A percentile compares a stretch with the other conserved stretches of the same genome.
Conservation (phyloP, 2,329 filamentous ascomycete genomes). For the Trichoderma atrobrunneum region DNA sequence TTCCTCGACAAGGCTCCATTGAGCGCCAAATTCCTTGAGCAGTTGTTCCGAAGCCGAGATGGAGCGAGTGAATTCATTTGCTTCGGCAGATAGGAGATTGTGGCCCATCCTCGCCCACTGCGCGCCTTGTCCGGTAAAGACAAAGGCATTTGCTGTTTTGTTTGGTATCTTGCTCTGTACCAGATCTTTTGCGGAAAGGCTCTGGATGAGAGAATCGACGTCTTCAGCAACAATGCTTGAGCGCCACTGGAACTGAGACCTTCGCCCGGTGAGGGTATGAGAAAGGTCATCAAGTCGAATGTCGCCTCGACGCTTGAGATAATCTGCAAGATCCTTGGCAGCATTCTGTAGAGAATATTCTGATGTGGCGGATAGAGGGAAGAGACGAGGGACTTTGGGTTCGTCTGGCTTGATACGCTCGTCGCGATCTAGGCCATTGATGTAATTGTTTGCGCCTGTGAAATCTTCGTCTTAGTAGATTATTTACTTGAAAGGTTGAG, state of each 20-base stretch:
- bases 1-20: slow-evolving; percentile 8
- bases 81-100: background rate
- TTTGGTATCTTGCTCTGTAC: background rate
- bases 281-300: background rate
- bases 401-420: background rate
- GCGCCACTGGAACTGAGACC: slow-evolving; percentile 4
- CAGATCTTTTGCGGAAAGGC: background rate
- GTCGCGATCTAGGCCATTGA: background rate
- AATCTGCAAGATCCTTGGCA: background rate
- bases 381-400: background rate
- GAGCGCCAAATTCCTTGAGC: background rate
- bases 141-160: background rate
- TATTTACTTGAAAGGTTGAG: no score
- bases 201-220: background rate
- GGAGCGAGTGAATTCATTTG: background rate
- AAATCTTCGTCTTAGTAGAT: background rate
- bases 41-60: background rate
- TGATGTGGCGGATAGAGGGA: background rate
- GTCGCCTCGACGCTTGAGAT: background rate
- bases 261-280: background rate
- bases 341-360: background rate
- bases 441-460: background rate
- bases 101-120: slow-evolving; percentile 4
- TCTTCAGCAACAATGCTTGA: background rate
- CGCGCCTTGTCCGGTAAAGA: slow-evolving; percentile 11